Evolutionary conservation across 768 basidiomycete genomes (phyloP).

Genomic region (Trametes cingulata): DNA sequence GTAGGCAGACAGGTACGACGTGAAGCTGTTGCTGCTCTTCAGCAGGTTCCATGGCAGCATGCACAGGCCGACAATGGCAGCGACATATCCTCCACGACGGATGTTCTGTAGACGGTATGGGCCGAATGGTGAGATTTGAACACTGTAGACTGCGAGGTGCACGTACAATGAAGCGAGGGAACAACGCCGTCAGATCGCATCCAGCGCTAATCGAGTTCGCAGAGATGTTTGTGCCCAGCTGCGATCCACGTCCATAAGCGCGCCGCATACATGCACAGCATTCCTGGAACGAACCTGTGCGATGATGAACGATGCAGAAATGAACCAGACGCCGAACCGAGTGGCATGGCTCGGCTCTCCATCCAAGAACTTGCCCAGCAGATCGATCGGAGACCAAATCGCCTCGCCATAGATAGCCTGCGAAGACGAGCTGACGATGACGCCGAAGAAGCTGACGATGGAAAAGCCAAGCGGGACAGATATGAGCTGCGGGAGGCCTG

Average conservation of each 20-base stretch:
- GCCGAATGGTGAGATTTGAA: too few species aligned
- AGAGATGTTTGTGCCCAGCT: conserved; percentile 68
- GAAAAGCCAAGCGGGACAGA: conserved; percentile 74
- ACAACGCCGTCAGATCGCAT: conserved; percentile 77
- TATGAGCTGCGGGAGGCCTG: conserved; percentile 65
- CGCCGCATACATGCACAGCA: conserved; percentile 1
- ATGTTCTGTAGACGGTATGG: conserved; percentile 60
- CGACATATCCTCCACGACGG: conserved; percentile 80
- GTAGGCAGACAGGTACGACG: conserved; percentile 80
- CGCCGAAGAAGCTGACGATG: conserved; percentile 75
- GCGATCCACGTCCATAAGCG: conserved; percentile 8
- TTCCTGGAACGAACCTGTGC: conserved; percentile 51
- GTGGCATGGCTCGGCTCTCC: conserved; percentile 61
- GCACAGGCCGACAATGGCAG: conserved; percentile 73
- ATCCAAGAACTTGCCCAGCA: conserved; percentile 69
- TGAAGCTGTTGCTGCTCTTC: conserved; percentile 72
- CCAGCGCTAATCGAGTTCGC: conserved; percentile 84
- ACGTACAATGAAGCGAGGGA: conserved; percentile 72
- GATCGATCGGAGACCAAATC: conserved; percentile 78
- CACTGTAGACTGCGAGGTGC: background rate
- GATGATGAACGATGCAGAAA: conserved; percentile 75
- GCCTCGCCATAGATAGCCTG: conserved; percentile 74
- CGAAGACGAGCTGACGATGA: conserved; percentile 79
- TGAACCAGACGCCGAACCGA: conserved; percentile 79
- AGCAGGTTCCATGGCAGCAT: conserved; percentile 80